These are phyloP conservation scores for Trichoderma polysporum DNA, from an alignment of 2,329 filamentous ascomycete species.

Conservation along the genomic window DNA sequence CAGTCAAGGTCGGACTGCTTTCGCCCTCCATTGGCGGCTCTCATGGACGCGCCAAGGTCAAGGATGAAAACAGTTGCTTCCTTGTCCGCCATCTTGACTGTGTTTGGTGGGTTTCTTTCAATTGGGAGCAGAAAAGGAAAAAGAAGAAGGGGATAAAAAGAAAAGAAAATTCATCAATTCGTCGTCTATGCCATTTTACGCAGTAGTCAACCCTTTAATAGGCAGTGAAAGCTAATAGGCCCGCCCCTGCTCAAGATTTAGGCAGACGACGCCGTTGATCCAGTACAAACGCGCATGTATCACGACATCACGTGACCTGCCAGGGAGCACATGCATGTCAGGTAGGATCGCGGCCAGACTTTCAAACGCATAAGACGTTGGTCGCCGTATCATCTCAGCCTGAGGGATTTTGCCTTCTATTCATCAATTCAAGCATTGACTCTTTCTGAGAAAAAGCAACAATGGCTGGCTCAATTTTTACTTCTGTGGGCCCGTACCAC, in stretches of 20 bases:
- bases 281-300: conserved; percentile 28
- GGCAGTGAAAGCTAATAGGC: background rate
- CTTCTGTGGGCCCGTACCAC: conserved; percentile 71
- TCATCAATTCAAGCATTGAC: background rate
- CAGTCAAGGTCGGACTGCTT: conserved; percentile 81
- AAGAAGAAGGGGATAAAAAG: background rate
- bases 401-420: background rate
- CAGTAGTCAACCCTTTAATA: background rate
- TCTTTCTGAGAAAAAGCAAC: conserved; percentile 22
- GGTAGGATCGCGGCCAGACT: background rate
- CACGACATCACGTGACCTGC: conserved; percentile 35
- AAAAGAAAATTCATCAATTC: background rate
- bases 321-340: background rate
- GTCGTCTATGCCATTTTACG: background rate
- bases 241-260: conserved; percentile 25
- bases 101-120: background rate
- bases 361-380: background rate
- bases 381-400: background rate
- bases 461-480: conserved; percentile 54
- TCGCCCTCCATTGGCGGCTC: conserved; percentile 66
- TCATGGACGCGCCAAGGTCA: conserved; percentile 87
- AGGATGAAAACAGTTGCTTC: conserved; percentile 91
- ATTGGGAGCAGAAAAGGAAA: background rate
- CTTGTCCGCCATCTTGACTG: conserved; percentile 74
- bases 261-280: conserved; percentile 24